These are phyloP conservation scores for Gossypium davidsonii DNA, from an alignment of 441 rosid species.

Conservation along the genomic window DNA sequence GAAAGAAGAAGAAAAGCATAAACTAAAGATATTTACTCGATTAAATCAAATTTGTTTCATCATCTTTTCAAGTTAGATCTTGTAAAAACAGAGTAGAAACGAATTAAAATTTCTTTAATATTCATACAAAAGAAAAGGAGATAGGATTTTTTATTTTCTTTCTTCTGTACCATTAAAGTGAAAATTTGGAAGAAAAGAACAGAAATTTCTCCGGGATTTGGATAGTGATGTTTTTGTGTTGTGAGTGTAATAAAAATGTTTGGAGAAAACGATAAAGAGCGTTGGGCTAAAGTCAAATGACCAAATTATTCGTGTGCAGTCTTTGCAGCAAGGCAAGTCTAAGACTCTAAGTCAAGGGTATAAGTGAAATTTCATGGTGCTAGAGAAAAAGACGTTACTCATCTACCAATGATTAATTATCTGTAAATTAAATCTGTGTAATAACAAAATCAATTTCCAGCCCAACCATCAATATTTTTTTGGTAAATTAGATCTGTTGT, in stretches of 20 bases:
- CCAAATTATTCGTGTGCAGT: neutral
- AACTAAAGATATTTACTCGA: neutral
- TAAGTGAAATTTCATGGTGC: neutral
- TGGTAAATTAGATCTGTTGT: too few species aligned
- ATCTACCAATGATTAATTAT: neutral
- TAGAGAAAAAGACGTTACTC: neutral
- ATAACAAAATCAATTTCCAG: neutral
- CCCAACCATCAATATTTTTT: too few species aligned
- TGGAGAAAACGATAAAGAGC: neutral
- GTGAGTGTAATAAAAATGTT: neutral
- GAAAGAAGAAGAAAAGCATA: neutral
- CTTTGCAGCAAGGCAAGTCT: neutral
- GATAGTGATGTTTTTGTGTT: neutral
- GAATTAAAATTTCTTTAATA: neutral
- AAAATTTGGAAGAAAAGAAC: neutral
- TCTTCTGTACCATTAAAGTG: neutral
- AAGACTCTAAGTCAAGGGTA: neutral
- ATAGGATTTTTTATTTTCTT: neutral
- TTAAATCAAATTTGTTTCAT: conserved; percentile 34
- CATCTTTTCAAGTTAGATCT: conserved; percentile 44
- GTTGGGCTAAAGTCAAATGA: neutral
- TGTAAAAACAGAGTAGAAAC: neutral
- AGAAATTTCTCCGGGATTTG: neutral
- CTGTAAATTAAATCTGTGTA: neutral
- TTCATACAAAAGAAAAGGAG: neutral